A percentile compares a stretch with the other conserved stretches of the same genome.
Evolutionary conservation across 2,329 filamentous ascomycete genomes (phyloP).

Genomic region (Aureobasidium vineae): DNA sequence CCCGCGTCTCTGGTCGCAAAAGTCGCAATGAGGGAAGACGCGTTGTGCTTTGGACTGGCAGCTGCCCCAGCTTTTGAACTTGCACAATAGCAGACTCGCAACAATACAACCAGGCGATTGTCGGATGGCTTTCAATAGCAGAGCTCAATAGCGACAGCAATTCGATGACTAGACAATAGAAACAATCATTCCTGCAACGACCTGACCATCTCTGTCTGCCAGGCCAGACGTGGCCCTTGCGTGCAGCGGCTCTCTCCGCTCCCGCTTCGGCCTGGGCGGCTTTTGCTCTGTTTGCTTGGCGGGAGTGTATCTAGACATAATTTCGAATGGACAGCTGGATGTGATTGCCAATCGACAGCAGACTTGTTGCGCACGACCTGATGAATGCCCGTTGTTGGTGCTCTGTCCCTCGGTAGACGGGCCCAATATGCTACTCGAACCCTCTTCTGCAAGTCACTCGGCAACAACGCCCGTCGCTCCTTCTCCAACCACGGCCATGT

Average conservation of each 20-base stretch:
- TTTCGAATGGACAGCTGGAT: not conserved
- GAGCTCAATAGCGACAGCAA: conserved; percentile 1
- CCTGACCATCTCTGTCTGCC: not conserved
- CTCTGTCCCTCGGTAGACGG: conserved; percentile 26
- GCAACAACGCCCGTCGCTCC: conserved; percentile 25
- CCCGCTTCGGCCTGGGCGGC: not conserved
- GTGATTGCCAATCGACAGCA: not conserved
- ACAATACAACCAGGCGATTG: not conserved
- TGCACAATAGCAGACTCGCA: not conserved
- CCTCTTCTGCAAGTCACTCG: not conserved
- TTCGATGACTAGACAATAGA: conserved; percentile 5
- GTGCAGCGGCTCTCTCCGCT: not conserved
- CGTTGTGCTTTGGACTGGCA: conserved; percentile 18
- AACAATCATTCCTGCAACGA: not conserved
- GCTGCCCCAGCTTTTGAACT: conserved; percentile 20
- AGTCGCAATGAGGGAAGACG: conserved; percentile 22
- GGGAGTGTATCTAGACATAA: not conserved
- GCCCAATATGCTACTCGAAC: conserved; percentile 12
- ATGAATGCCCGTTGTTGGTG: conserved; percentile 28
- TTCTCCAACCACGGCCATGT: conserved; percentile 8
- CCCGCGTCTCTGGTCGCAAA: conserved; percentile 26
- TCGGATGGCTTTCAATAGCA: not conserved
- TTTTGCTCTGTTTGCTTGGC: conserved; percentile 17
- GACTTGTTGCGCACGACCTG: conserved; percentile 20
- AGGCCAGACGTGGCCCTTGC: conserved; percentile 19